A percentile compares a stretch with the other conserved stretches of the same genome.
Evolutionary conservation across 352 stramenopile species (phyloP).

Genomic region (Globisporangium viniferum): DNA sequence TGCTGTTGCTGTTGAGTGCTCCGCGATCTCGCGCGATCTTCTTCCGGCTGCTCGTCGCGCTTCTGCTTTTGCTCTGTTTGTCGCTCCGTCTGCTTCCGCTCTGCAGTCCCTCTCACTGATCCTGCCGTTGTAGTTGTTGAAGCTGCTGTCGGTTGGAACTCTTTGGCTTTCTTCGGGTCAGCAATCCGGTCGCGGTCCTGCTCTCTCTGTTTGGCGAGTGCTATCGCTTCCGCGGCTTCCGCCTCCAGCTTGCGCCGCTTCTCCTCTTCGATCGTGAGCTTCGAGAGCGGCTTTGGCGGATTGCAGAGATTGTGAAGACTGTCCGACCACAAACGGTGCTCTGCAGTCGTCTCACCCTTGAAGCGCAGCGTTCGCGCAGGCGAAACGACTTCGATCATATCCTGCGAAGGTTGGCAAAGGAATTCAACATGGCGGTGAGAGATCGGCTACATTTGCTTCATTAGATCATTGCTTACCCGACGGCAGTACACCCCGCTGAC

Average conservation of each 20-base stretch:
- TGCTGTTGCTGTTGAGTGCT: conserved; percentile 7
- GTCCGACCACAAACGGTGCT: conserved; percentile 79
- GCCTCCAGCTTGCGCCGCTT: conserved; percentile 8
- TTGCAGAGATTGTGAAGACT: conserved; percentile 77
- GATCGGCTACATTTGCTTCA: neutral
- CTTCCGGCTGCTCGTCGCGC: conserved; percentile 15
- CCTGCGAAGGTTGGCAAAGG: conserved; percentile 23
- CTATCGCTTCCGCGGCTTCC: conserved; percentile 13
- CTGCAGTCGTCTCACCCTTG: conserved; percentile 72
- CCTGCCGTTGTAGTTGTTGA: conserved; percentile 5
- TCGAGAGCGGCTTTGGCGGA: conserved; percentile 23
- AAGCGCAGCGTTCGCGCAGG: conserved; percentile 67
- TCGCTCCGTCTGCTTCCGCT: conserved; percentile 16
- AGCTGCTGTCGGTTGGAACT: neutral
- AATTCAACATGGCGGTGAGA: neutral
- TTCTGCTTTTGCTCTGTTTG: conserved; percentile 19
- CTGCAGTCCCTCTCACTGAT: conserved; percentile 9
- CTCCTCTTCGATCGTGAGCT: conserved; percentile 12
- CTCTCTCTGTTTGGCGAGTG: conserved; percentile 15
- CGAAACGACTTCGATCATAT: conserved; percentile 84
- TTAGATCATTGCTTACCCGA: conserved; percentile 27
- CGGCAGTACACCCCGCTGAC: conserved; percentile 70
- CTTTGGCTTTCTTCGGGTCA: conserved; percentile 21
- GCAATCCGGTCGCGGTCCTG: conserved; percentile 31
- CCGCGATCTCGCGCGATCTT: conserved; percentile 12